These are phyloP conservation scores for Pleodorina starrii DNA, from an alignment of 139 green algal genomes.

Conservation along the genomic window DNA sequence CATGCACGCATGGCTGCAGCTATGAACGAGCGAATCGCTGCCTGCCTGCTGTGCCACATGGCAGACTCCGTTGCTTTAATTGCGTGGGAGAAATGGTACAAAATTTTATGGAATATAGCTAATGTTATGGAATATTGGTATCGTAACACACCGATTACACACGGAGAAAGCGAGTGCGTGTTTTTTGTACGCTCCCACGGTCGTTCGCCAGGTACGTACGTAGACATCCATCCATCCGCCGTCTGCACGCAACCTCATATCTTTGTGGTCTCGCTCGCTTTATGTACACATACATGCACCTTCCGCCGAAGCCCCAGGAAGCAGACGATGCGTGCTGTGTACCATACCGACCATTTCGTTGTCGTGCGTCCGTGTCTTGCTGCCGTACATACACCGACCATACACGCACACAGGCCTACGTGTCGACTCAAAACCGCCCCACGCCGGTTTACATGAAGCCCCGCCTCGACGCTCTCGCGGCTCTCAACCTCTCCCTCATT, in stretches of 20 bases:
- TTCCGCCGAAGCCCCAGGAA: too few species aligned
- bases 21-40: too few species aligned
- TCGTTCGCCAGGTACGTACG: background rate
- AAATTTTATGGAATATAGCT: too few species aligned
- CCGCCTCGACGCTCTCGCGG: background rate
- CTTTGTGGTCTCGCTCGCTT: background rate
- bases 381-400: background rate
- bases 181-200: too few species aligned
- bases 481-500: background rate
- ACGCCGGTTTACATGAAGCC: slow-evolving; percentile 23
- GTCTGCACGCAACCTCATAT: background rate
- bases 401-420: background rate
- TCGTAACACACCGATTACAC: too few species aligned
- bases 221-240: background rate
- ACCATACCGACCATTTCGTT: background rate
- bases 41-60: too few species aligned
- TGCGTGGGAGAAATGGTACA: too few species aligned
- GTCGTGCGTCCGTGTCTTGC: background rate
- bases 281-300: background rate
- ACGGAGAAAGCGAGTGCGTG: too few species aligned
- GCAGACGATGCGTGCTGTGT: too few species aligned
- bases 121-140: too few species aligned
- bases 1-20: too few species aligned
- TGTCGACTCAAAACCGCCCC: background rate
- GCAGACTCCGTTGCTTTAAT: too few species aligned